Evolutionary conservation across 2,329 filamentous ascomycete genomes (phyloP), one percentile per base, ranked within the genome.

Genomic region (Colletotrichum sp.): DNA sequence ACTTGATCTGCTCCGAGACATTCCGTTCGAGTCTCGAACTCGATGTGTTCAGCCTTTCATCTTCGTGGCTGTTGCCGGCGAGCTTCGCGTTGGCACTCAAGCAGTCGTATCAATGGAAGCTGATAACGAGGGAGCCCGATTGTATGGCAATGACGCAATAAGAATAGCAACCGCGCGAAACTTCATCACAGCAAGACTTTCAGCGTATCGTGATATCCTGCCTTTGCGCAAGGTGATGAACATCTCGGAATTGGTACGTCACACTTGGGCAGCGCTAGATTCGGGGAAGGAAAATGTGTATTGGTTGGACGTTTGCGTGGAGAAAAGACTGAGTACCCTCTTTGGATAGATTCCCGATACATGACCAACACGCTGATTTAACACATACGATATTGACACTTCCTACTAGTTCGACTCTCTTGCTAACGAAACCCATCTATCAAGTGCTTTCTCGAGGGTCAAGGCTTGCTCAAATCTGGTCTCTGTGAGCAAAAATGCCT

Each of bases 371-470:
- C 9, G 9, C 18, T n/a, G 44, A 1, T 49, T 13, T 49, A 12
- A 49, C 5, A 21, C 4, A 0, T 13, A 0, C 44, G 0, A n/a
- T 2, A n/a, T 49, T n/a, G 10, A 49, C 6, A 2, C 0, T 21
- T 49, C 44, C 10, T 0, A 49, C 44, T 49, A 44, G 5, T n/a
- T 21, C 0, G 18, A 21, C 18, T 49, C 44, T 12, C 44, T 1
- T 21, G 44, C 44, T 49, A 49, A 49, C 44, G 44, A 49, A 21
- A 49, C 0, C 44, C 44, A 49, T 49, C 44, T 49, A 21, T 49
- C 18, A 0, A 49, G 44, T 49, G 44, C 44, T 18, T 49, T 49
- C 44, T 49, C 44, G 18, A 49, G 18, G 10, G 44, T 49, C 44
- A 49, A 49, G 10, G 44, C 18, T 2, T 49, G 44, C 44, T 21